Conservation (phyloP, 1,139 yeast species). For the Casaregolazyma suthepensis region DNA sequence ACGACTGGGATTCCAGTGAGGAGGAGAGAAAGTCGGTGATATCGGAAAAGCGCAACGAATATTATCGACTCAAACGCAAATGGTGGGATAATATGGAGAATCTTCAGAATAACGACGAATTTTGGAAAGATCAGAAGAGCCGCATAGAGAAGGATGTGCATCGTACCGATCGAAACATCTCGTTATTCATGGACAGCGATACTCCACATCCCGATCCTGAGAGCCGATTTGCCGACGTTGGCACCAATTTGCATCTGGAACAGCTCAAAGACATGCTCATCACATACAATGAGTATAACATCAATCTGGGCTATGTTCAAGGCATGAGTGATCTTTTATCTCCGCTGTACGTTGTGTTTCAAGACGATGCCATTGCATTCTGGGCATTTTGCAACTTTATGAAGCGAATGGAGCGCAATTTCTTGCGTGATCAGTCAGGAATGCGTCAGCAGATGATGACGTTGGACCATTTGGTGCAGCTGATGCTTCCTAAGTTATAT, state of each 20-base stretch:
- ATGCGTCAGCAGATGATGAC: slow-evolving; percentile 85
- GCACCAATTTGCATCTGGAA: slow-evolving; percentile 61
- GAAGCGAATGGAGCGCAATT: slow-evolving; percentile 95
- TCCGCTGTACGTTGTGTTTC: slow-evolving; percentile 71
- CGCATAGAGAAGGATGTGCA: slow-evolving; percentile 92
- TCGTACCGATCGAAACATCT: slow-evolving; percentile 78
- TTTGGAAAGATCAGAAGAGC: slow-evolving; percentile 75
- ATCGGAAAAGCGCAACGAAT: slow-evolving; percentile 55
- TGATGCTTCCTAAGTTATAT: slow-evolving; percentile 81
- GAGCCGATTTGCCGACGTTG: slow-evolving; percentile 45
- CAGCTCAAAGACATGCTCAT: slow-evolving; percentile 71
- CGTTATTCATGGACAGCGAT: slow-evolving; percentile 52
- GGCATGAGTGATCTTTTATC: slow-evolving; percentile 95
- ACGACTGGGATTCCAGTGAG: slow-evolving; percentile 78
- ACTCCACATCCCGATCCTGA: slow-evolving; percentile 48
- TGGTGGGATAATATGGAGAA: slow-evolving; percentile 63
- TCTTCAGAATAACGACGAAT: slow-evolving; percentile 52
- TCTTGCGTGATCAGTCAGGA: slow-evolving; percentile 84
- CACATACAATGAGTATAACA: slow-evolving; percentile 80
- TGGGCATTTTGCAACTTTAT: slow-evolving; percentile 87
- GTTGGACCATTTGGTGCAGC: slow-evolving; percentile 73
- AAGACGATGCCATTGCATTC: slow-evolving; percentile 75
- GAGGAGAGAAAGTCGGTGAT: slow-evolving; percentile 60
- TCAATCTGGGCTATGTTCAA: slow-evolving; percentile 87
- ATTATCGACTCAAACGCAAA: slow-evolving; percentile 55